Evolutionary conservation across 176 grass and related monocot species (phyloP).

Genomic region (Eragrostis nindensis): DNA sequence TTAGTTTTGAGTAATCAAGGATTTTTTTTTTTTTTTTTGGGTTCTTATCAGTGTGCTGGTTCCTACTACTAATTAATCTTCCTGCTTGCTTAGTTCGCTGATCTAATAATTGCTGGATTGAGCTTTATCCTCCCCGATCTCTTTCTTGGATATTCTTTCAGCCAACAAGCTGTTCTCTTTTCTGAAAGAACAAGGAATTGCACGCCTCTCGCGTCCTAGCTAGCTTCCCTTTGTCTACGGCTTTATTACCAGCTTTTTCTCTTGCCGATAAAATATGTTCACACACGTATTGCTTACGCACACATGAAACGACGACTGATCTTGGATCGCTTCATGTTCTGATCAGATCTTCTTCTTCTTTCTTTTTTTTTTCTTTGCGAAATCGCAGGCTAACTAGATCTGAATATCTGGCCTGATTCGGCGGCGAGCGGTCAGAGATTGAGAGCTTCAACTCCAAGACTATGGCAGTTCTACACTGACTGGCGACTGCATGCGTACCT

Average conservation of each 20-base stretch:
- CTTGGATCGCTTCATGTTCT: conserved; percentile 32
- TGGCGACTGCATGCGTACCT: neutral
- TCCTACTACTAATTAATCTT: neutral
- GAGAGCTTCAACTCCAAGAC: conserved; percentile 30
- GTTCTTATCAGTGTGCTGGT: neutral
- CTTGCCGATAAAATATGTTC: neutral
- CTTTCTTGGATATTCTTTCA: conserved; percentile 23
- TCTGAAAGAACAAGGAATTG: conserved; percentile 33
- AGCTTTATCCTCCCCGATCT: neutral
- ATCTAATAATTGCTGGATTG: neutral
- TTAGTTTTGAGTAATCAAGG: too few species aligned
- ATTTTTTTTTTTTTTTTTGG: too few species aligned
- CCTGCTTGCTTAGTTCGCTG: neutral
- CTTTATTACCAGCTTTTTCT: conserved; percentile 40
- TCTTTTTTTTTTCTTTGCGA: too few species aligned
- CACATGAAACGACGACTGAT: neutral
- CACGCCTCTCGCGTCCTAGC: neutral
- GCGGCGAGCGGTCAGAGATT: neutral
- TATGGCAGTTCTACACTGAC: neutral
- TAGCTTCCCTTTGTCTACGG: neutral
- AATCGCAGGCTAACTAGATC: conserved; percentile 30
- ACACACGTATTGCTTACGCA: conserved; percentile 28
- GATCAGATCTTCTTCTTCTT: conserved; percentile 3
- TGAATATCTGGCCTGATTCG: conserved; percentile 14
- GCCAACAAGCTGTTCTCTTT: neutral